phyloP scores from a whole-genome alignment of 129 eudicot genomes.

The Artemisia tridentata region DNA sequence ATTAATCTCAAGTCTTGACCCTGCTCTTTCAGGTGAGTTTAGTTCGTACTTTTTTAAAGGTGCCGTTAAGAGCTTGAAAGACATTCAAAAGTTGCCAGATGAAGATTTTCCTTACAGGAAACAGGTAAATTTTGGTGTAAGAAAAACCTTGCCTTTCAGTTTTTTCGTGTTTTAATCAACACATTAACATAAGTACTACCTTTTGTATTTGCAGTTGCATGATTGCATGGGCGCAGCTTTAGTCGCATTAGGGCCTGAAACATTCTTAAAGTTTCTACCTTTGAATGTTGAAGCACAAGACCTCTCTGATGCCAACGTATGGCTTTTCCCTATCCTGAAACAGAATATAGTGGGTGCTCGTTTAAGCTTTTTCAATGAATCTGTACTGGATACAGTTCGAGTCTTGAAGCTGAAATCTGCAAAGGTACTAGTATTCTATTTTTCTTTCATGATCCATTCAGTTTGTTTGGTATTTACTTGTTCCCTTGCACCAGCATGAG shows the following conservation, averaged over 20 bases:
- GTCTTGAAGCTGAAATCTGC: slow-evolving; percentile 64
- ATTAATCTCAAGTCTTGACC: slow-evolving; percentile 6
- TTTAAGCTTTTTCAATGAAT: slow-evolving; percentile 65
- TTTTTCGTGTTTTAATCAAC: neutral
- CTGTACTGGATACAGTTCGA: slow-evolving; percentile 46
- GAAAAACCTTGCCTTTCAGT: neutral
- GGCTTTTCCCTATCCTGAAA: slow-evolving; percentile 92
- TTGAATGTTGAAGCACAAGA: slow-evolving; percentile 65
- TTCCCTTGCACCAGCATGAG: slow-evolving; percentile 50
- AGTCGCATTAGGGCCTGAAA: slow-evolving; percentile 89
- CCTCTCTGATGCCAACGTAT: slow-evolving; percentile 65
- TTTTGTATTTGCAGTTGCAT: slow-evolving; percentile 63
- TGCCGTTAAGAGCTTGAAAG: slow-evolving; percentile 69
- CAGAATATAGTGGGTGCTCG: slow-evolving; percentile 78
- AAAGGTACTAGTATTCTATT: slow-evolving; percentile 41
- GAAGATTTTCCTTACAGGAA: slow-evolving; percentile 76
- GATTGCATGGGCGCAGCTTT: slow-evolving; percentile 84
- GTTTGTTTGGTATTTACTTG: slow-evolving; percentile 10
- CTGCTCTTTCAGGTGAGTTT: slow-evolving; percentile 45
- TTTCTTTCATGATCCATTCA: neutral
- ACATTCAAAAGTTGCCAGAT: slow-evolving; percentile 81
- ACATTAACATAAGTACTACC: neutral
- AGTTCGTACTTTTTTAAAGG: slow-evolving; percentile 57
- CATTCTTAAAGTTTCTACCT: slow-evolving; percentile 62
- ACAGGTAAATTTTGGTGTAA: slow-evolving; percentile 49